Conservation (phyloP, 345 rosid species). For the Eutrema yunnanense region DNA sequence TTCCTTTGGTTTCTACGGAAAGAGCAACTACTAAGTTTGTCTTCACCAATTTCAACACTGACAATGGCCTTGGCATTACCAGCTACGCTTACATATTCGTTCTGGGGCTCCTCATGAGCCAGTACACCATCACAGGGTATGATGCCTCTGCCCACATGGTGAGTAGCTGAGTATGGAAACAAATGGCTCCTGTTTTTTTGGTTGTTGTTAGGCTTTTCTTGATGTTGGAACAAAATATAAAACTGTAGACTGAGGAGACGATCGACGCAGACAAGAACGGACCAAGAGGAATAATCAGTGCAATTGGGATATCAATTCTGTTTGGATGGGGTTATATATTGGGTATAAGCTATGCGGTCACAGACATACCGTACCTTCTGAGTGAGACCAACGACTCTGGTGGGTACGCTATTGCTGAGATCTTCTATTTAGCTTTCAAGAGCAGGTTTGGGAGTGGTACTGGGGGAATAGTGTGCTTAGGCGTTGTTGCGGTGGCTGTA, state of each 20-base stretch:
- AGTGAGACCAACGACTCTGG: slow-evolving; percentile 74
- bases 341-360: slow-evolving; percentile 84
- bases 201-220: neutral
- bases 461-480: slow-evolving; percentile 87
- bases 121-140: slow-evolving; percentile 85
- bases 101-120: slow-evolving; percentile 91
- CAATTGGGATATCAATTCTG: slow-evolving; percentile 81
- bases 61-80: slow-evolving; percentile 62
- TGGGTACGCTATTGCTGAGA: slow-evolving; percentile 88
- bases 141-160: slow-evolving; percentile 99
- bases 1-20: slow-evolving; percentile 69
- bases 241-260: slow-evolving; percentile 86
- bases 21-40: slow-evolving; percentile 86
- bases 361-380: slow-evolving; percentile 68
- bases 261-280: slow-evolving; percentile 86
- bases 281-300: slow-evolving; percentile 79
- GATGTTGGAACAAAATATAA: neutral
- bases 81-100: slow-evolving; percentile 70
- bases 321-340: slow-evolving; percentile 94
- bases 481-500: slow-evolving; percentile 79
- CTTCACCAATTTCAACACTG: slow-evolving; percentile 79
- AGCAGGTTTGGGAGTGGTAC: slow-evolving; percentile 78
- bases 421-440: slow-evolving; percentile 80
- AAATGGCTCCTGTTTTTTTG: neutral
- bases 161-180: neutral